Evolutionary conservation across 139 green algal species (phyloP), one percentile per base, ranked within the genome.

Genomic region (Astrephomene gubernaculifera): DNA sequence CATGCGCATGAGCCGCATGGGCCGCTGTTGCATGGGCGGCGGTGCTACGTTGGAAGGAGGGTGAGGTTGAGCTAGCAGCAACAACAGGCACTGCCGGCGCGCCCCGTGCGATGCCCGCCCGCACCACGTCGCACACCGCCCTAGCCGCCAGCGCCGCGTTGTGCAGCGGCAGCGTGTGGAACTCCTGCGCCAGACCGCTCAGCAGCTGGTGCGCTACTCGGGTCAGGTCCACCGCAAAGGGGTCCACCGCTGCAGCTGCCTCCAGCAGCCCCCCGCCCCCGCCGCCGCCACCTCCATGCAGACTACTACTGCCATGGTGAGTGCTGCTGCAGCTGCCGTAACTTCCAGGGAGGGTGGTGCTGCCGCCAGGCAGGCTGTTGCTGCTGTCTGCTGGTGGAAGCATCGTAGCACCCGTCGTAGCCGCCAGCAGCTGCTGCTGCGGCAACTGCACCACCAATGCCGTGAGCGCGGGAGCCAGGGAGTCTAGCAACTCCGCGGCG

Each of bases 401-500:
- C n/a, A n/a, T n/a, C n/a, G n/a, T n/a, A n/a, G n/a, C n/a, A n/a
- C n/a, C 22, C 41, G 4, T 25, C 41, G 44, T 2, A 9, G 49
- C 53, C 5, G 53, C 12, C 36, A 27, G 38, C 35, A 44, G 36
- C 53, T 25, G 12, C 38, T 31, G 10, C 31, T 33, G 73, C 53
- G 36, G 12, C 38, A 44, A 14, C 31, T 33, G 73, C 52, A 52
- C 27, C 35, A 44, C 74, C 54, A 82, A 36, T 8, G 54, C 74
- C 25, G 49, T 67, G 14, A 81, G 73, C 35, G 38, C 38, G 27
- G 76, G 76, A 2, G 39, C 60, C 76, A 83, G 60, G 21, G 25
- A 60, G 27, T 54, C 76, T 29, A 83, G 76, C 33, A 83, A 60
- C 60, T 83, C 76, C 25, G 76, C 76, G 5, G 39, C 76, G 57